Conservation (phyloP, 345 rosid species). For the Linum lewisii region DNA sequence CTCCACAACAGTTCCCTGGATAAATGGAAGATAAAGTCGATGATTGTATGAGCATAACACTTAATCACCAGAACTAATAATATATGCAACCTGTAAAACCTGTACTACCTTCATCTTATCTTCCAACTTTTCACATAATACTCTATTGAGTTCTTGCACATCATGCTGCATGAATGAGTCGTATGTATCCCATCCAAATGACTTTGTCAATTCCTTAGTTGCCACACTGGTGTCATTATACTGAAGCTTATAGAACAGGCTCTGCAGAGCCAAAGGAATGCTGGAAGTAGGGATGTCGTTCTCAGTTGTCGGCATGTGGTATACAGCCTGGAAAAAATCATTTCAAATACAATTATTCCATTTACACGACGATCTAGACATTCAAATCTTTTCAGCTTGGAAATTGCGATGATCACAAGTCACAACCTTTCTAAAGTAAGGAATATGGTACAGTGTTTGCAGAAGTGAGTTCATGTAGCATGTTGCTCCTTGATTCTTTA, state of each 20-base stretch:
- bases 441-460: conserved; percentile 80
- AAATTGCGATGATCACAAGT: conserved; percentile 11
- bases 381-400: not conserved
- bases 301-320: conserved; percentile 98
- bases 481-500: conserved; percentile 97
- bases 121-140: conserved; percentile 89
- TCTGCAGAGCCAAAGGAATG: conserved; percentile 93
- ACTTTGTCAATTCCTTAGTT: conserved; percentile 85
- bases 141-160: conserved; percentile 94
- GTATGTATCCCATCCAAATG: conserved; percentile 97
- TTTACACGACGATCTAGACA: not conserved
- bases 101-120: conserved; percentile 84
- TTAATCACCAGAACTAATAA: not conserved
- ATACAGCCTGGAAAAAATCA: conserved; percentile 62
- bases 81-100: not conserved
- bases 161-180: conserved; percentile 99
- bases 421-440: conserved; percentile 88
- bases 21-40: conserved; percentile 5
- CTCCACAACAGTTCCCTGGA: conserved; percentile 93
- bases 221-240: conserved; percentile 91
- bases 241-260: conserved; percentile 96
- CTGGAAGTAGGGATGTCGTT: conserved; percentile 85
- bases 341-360: not conserved
- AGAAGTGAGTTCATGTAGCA: conserved; percentile 98
- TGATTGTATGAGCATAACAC: conserved; percentile 1